Conservation (phyloP, 2,329 filamentous ascomycete species). For the Fusarium sulawesiense region DNA sequence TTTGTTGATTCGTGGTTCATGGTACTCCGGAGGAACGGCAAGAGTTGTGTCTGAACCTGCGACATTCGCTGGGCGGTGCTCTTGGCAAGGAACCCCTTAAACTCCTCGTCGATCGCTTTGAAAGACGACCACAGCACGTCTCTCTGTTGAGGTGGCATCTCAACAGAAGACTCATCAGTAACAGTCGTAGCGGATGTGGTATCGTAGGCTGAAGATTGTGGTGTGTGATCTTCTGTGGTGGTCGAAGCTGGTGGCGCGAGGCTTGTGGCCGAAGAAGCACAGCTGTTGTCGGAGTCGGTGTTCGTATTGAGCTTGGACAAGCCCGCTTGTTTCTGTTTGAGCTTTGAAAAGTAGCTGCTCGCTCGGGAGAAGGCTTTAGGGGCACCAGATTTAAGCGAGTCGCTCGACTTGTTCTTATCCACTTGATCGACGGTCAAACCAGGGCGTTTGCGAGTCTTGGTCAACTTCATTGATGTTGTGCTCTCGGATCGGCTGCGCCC, state of each 20-base stretch:
- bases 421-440: slow-evolving; percentile 46
- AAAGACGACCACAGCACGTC: slow-evolving; percentile 68
- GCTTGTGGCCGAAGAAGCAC: slow-evolving; percentile 61
- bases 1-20: slow-evolving; percentile 73
- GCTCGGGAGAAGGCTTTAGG: slow-evolving; percentile 58
- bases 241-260: slow-evolving; percentile 56
- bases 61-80: slow-evolving; percentile 78
- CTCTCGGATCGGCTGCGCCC: slow-evolving; percentile 44
- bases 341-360: slow-evolving; percentile 62
- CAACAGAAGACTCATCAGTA: slow-evolving; percentile 59
- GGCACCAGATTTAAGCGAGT: slow-evolving; percentile 52
- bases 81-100: slow-evolving; percentile 74
- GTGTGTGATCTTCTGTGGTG: slow-evolving; percentile 52
- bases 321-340: slow-evolving; percentile 57
- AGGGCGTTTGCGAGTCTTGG: slow-evolving; percentile 46
- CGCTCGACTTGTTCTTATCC: slow-evolving; percentile 44
- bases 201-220: slow-evolving; percentile 55
- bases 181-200: slow-evolving; percentile 52
- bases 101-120: slow-evolving; percentile 63
- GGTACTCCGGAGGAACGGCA: slow-evolving; percentile 82
- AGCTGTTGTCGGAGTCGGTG: slow-evolving; percentile 57
- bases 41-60: slow-evolving; percentile 75
- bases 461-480: slow-evolving; percentile 41
- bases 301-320: slow-evolving; percentile 55
- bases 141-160: slow-evolving; percentile 57